These are phyloP conservation scores for Leucocoprinus birnbaumii DNA, from an alignment of 768 basidiomycete species.

Conservation along the genomic window DNA sequence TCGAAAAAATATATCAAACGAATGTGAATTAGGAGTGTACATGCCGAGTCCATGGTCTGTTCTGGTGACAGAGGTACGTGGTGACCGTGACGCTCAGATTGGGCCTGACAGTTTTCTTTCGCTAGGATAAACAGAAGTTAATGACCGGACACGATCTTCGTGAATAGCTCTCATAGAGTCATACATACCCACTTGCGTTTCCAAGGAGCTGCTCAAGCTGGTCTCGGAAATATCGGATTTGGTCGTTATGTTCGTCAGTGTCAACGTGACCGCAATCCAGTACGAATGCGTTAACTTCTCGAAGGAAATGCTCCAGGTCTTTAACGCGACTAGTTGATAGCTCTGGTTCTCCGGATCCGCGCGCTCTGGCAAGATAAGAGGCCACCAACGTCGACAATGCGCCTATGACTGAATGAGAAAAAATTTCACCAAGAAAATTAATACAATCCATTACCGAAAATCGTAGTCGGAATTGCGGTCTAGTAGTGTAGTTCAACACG, in stretches of 20 bases:
- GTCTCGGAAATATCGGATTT: conserved; percentile 19
- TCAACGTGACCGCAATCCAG: conserved; percentile 51
- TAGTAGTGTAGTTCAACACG: conserved; percentile 16
- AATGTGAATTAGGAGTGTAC: no score
- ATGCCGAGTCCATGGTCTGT: no score
- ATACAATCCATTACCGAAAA: conserved; percentile 29
- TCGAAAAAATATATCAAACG: not conserved
- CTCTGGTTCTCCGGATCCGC: conserved; percentile 72
- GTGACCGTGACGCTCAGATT: not conserved
- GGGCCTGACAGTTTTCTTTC: conserved; percentile 10
- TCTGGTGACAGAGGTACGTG: no score
- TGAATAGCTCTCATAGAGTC: not conserved
- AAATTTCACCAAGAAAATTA: not conserved
- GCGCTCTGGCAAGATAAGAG: conserved; percentile 67
- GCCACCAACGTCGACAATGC: conserved; percentile 68
- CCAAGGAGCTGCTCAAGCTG: conserved; percentile 28
- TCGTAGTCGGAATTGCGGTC: conserved; percentile 33
- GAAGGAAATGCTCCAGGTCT: conserved; percentile 65
- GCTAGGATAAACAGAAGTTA: not conserved
- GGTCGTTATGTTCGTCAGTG: conserved; percentile 31
- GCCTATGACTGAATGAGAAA: conserved; percentile 31
- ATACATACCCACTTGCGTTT: conserved; percentile 23
- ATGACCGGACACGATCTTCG: no score
- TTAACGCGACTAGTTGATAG: conserved; percentile 51
- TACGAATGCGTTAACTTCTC: conserved; percentile 54